Percentiles rank a stretch among this genome's conserved stretches.
These are phyloP conservation scores for Piedraia hortae DNA, from an alignment of 2,329 filamentous ascomycete species.

Conservation along the genomic window DNA sequence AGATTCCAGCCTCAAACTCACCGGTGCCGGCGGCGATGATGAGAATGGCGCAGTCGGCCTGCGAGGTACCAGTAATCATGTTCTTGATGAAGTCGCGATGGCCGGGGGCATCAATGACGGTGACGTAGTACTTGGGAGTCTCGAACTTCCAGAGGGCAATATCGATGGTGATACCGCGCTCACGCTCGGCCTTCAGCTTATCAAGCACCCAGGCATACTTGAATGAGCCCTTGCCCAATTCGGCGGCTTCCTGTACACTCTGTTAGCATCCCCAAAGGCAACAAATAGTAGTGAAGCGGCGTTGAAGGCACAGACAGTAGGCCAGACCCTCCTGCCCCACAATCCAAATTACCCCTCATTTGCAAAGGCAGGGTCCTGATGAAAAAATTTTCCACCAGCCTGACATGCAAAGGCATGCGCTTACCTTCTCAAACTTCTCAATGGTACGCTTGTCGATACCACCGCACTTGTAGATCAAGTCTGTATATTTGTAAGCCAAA, in stretches of 20 bases:
- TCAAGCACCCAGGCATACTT: conserved; percentile 99
- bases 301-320: too few relatives aligned
- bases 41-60: conserved; percentile 98
- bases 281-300: too few relatives aligned
- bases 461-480: conserved; percentile 99
- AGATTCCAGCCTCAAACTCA: conserved; percentile 99
- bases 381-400: too few relatives aligned
- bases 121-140: conserved; percentile 59
- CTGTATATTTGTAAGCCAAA: conserved; percentile 34
- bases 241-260: conserved; percentile 98
- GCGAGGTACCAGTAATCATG: conserved; percentile 99
- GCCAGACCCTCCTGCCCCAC: too few relatives aligned
- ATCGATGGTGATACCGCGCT: conserved; percentile 99
- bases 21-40: conserved; percentile 99
- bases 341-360: too few relatives aligned
- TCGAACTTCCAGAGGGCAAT: conserved; percentile 99
- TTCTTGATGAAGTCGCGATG: conserved; percentile 99
- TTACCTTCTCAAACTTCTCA: conserved; percentile 99
- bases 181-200: conserved; percentile 99
- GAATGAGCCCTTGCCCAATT: conserved; percentile 99
- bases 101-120: conserved; percentile 91
- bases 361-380: too few relatives aligned
- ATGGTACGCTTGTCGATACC: conserved; percentile 99
- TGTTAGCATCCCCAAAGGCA: too few relatives aligned
- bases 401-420: too few relatives aligned